A percentile compares a stretch with the other conserved stretches of the same genome.
phyloP scores from a whole-genome alignment of 164 flowering plant species.

The Cinnamomum micranthum region DNA sequence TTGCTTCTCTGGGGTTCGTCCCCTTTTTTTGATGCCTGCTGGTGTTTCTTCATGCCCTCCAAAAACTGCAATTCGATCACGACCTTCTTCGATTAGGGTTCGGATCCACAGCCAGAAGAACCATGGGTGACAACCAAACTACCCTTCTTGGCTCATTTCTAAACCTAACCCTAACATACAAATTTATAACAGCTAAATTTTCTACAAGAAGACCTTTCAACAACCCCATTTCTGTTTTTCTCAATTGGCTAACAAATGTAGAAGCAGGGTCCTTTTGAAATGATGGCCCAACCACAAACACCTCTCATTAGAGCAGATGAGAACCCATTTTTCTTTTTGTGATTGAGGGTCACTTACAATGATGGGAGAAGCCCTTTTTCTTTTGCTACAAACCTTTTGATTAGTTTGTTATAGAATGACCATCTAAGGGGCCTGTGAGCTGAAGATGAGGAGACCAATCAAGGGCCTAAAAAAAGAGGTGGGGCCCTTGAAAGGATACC shows the following conservation, averaged over 20 bases:
- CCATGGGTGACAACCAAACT: background rate
- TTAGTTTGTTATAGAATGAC: slow-evolving; percentile 44
- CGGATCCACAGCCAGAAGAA: slow-evolving; percentile 1
- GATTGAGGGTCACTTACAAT: slow-evolving; percentile 24
- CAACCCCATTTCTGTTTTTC: background rate
- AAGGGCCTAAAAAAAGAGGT: background rate
- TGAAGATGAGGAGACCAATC: slow-evolving; percentile 13
- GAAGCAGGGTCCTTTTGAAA: slow-evolving; percentile 27
- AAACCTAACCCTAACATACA: slow-evolving; percentile 46
- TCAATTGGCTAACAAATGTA: slow-evolving; percentile 2
- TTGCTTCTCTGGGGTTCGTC: slow-evolving; percentile 28
- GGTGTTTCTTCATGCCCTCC: slow-evolving; percentile 52
- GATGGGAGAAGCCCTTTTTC: slow-evolving; percentile 17
- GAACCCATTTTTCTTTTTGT: slow-evolving; percentile 6
- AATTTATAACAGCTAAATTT: slow-evolving; percentile 30
- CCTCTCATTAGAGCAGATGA: slow-evolving; percentile 18
- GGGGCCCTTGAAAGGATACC: slow-evolving; percentile 33
- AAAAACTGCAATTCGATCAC: slow-evolving; percentile 4
- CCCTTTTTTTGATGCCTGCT: slow-evolving; percentile 35
- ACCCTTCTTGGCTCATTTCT: background rate
- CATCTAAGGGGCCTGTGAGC: slow-evolving; percentile 29
- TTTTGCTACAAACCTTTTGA: slow-evolving; percentile 15
- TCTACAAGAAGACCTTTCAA: slow-evolving; percentile 2
- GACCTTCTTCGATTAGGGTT: background rate
- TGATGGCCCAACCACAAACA: slow-evolving; percentile 40